Conservation (phyloP, 2,329 filamentous ascomycete genomes). For the Blastomyces silverae region DNA sequence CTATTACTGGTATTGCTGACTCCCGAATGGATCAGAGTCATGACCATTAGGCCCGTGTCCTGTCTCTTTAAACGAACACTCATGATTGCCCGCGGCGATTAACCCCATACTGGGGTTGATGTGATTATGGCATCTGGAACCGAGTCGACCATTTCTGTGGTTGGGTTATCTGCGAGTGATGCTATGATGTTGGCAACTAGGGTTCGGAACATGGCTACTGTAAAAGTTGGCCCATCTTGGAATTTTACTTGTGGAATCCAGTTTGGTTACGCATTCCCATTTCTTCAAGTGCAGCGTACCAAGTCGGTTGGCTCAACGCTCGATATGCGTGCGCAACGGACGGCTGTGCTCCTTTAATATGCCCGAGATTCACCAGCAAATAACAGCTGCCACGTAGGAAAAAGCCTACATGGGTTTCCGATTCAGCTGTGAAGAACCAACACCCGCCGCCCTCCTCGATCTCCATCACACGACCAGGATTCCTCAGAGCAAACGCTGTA, state of each 20-base stretch:
- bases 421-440: not conserved
- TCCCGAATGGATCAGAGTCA: not conserved
- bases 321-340: not conserved
- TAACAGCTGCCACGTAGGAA: conserved; percentile 5
- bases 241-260: not conserved
- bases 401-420: not conserved
- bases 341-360: not conserved
- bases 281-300: not conserved
- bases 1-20: not conserved
- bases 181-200: not conserved
- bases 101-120: not conserved
- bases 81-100: too few relatives aligned
- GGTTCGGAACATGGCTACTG: not conserved
- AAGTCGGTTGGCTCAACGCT: not conserved
- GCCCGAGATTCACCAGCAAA: not conserved
- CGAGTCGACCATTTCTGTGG: not conserved
- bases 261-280: not conserved
- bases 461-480: conserved; percentile 8
- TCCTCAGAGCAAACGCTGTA: not conserved
- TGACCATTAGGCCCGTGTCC: not conserved
- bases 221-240: not conserved
- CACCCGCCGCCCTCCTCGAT: not conserved
- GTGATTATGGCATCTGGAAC: not conserved
- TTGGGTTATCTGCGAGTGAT: not conserved
- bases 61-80: not conserved